Evolutionary conservation across 2,329 filamentous ascomycete genomes (phyloP), one percentile per base, ranked within the genome.

Genomic region (Neurospora sp.): DNA sequence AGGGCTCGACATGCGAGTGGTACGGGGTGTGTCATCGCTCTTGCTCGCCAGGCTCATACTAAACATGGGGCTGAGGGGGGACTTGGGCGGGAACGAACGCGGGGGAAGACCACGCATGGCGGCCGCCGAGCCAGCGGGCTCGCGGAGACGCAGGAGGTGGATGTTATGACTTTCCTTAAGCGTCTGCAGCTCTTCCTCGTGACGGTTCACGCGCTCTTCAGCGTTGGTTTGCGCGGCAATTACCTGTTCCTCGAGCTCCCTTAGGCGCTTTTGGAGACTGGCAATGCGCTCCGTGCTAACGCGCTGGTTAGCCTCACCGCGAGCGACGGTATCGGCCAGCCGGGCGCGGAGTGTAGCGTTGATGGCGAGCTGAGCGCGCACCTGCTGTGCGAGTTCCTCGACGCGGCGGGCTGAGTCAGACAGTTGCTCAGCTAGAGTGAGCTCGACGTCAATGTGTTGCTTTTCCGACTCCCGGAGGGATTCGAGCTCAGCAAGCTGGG

Each of bases 251-350:
- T 98, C 96, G 67, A 97, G 88, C 17, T 83, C 81, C 75, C 91
- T 92, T 70, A 99, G 89, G 70, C 89, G 91, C 72, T 87, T 86
- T 78, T 98, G 94, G 78, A 98, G 88, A 69, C 89, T 86, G 70
- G 92, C 92, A 78, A 99, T 97, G 76, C 92, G 91, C 68, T 88
- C 85, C 15, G 91, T 91, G 72, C 93, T 96, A 71, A 89, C 82
- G 76, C 90, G 89, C 78, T 97, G 94, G 75, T 96, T 92, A 39
- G 86, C 85, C 76, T 98, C 95, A 70, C 95, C 94, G 73, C 93
- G 91, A 68, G 88, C 84, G 43, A 98, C 92, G 1, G 94, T 93
- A 23, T 92, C 87, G 6, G 90, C 84, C 2, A 99, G 88, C 57
- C 95, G 91, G 69, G 87, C 83, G 70, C 93, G 90, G 67, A 99